Percentiles rank a stretch among this genome's conserved stretches.
Evolutionary conservation across 192 early-diverging fungal genomes (phyloP).

Genomic region (Coemansia sp.): DNA sequence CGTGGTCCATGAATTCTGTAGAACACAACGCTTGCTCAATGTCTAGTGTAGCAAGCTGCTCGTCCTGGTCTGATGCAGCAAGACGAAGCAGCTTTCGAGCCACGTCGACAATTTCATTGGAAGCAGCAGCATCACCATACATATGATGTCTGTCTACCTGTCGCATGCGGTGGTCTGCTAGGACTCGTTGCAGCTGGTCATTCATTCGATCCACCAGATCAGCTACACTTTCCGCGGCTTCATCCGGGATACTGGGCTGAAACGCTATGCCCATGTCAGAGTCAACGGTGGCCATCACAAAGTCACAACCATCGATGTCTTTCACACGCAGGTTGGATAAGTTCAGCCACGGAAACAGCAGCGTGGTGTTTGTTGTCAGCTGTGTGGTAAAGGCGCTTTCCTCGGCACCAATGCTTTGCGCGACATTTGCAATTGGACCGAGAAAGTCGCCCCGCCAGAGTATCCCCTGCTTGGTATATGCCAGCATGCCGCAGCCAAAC

Average conservation of each 20-base stretch:
- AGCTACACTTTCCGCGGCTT: not conserved
- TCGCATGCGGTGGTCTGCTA: slow-evolving; percentile 1
- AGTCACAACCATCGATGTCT: slow-evolving; percentile 20
- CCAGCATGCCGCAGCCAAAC: slow-evolving; percentile 26
- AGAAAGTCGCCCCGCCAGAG: slow-evolving; percentile 21
- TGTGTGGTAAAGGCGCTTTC: not conserved
- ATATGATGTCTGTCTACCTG: too few relatives aligned
- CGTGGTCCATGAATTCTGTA: not conserved
- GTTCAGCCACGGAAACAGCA: slow-evolving; percentile 39
- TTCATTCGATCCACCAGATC: not conserved
- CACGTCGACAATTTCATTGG: not conserved
- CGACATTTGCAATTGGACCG: slow-evolving; percentile 23
- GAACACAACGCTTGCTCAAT: not conserved
- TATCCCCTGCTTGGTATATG: slow-evolving; percentile 8
- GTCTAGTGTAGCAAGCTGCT: not conserved
- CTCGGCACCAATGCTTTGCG: not conserved
- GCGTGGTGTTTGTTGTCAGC: not conserved
- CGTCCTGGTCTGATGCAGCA: not conserved
- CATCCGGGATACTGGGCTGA: not conserved
- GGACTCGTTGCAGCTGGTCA: not conserved
- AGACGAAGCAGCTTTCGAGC: not conserved
- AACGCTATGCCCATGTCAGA: slow-evolving; percentile 41
- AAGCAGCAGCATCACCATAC: too few relatives aligned
- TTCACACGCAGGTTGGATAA: slow-evolving; percentile 28
- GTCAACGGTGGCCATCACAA: slow-evolving; percentile 39